Conservation (phyloP, 2,329 filamentous ascomycete species). For the Colletotrichum truncatum region DNA sequence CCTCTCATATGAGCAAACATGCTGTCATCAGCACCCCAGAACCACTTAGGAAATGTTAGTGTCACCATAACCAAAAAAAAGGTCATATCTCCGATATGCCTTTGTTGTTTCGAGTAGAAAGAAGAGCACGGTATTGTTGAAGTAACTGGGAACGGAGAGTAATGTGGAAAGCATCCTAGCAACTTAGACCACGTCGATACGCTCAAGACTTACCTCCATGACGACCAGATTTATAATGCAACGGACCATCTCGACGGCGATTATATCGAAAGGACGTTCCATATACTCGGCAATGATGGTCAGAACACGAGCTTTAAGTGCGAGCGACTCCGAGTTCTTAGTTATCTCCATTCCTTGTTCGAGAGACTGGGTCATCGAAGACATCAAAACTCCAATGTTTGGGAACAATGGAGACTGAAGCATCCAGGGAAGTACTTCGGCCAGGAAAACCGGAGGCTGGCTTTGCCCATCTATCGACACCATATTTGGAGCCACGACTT, state of each 20-base stretch:
- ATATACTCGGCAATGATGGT: conserved; percentile 38
- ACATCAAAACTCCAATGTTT: conserved; percentile 39
- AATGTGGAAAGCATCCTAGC: too few relatives aligned
- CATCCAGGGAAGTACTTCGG: conserved; percentile 39
- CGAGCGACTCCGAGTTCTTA: conserved; percentile 37
- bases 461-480: conserved; percentile 40
- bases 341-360: conserved; percentile 31
- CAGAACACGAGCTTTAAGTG: conserved; percentile 37
- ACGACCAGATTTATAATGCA: conserved; percentile 41
- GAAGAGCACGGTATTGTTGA: too few relatives aligned
- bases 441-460: conserved; percentile 34
- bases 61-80: too few relatives aligned
- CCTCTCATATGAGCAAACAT: conserved; percentile 42
- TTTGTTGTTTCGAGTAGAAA: too few relatives aligned
- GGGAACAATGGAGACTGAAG: conserved; percentile 41
- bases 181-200: too few relatives aligned
- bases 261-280: conserved; percentile 25
- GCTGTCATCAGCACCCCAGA: conserved; percentile 38
- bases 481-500: conserved; percentile 40
- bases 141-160: too few relatives aligned
- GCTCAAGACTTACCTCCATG: conserved; percentile 39
- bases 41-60: conserved; percentile 25
- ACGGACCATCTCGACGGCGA: conserved; percentile 38
- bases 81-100: too few relatives aligned
- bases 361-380: conserved; percentile 39